A percentile compares a stretch with the other conserved stretches of the same genome.
phyloP scores from a whole-genome alignment of 805 yeast species.

The Candida nemodendra region DNA sequence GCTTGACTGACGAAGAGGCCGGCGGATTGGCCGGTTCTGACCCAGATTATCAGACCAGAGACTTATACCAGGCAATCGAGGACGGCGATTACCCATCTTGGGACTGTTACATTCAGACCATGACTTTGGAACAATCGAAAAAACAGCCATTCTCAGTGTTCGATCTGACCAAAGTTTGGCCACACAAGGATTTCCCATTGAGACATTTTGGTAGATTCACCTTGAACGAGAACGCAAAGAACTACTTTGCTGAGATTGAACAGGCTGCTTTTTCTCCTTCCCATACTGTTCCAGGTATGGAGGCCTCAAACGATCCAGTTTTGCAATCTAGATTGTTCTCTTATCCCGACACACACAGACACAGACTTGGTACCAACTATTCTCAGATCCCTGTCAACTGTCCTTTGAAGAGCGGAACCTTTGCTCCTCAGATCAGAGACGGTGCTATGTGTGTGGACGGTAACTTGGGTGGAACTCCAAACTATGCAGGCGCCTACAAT shows the following conservation, averaged over 20 bases:
- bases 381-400: conserved; percentile 88
- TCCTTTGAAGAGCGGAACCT: conserved; percentile 57
- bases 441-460: conserved; percentile 72
- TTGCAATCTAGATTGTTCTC: conserved; percentile 79
- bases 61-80: conserved; percentile 75
- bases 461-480: conserved; percentile 76
- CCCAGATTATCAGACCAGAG: conserved; percentile 82
- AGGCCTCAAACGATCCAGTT: conserved; percentile 81
- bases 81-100: conserved; percentile 78
- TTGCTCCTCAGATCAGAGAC: conserved; percentile 77
- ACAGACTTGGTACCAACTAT: conserved; percentile 76
- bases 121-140: conserved; percentile 81
- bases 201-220: conserved; percentile 80
- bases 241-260: conserved; percentile 85
- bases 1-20: conserved; percentile 64
- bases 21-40: conserved; percentile 65
- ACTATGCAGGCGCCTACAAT: conserved; percentile 60
- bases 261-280: conserved; percentile 86
- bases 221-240: conserved; percentile 79
- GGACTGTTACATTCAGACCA: conserved; percentile 82
- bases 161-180: conserved; percentile 92
- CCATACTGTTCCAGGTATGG: conserved; percentile 81
- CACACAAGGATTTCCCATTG: conserved; percentile 81
- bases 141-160: conserved; percentile 76
- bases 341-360: conserved; percentile 83